Base-by-base conservation (phyloP, 345 rosid species). In the Populus pruinosa region DNA sequence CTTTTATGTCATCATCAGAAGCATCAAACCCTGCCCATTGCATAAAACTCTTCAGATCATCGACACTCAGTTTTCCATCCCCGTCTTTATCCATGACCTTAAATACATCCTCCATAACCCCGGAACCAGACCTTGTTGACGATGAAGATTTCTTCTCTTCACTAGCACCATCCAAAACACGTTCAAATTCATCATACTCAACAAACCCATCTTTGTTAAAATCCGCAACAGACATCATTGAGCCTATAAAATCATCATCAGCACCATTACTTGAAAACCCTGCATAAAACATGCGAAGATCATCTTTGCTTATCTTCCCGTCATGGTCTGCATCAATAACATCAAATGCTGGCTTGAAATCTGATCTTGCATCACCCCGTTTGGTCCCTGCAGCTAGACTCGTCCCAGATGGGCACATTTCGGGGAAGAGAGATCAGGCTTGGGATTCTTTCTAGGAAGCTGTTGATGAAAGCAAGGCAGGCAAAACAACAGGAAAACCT, bases 281-380 rank as follows among this genome's bases (percentile, higher is more conserved):
- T 0, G 88, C 73, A 87, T 88, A 94, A 76, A 93, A 93, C 70
- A 77, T 56, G 1, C 87, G 84, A 63, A 93, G 85, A 59, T 93
- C 98, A 27, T 89, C 94, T 14, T 83, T 72, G 92, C 98, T 91
- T 63, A 94, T 94, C 90, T 86, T 93, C 5, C 98, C 98, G 65
- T 94, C 98, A 55, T 67, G 93, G 87, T 94, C 98, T 0, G 90
- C 87, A 82, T 94, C 98, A n/a, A 94, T 83, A 47, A 90, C 81
- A 50, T 94, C 95, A 77, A 94, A 94, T 3, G 98, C 98, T 16
- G 90, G 78, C 65, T 87, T 82, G 73, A 88, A 84, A 77, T 82
- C 86, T 4, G 80, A 73, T 43, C 53, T 70, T 10, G 77, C 78
- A 68, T 36, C 62, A 33, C 31, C 77, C 14, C 68, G 39, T 17